Percentiles rank a stretch among this genome's conserved stretches.
phyloP scores from a whole-genome alignment of 2,329 filamentous ascomycete species.

The Talaromyces verruculosus region DNA sequence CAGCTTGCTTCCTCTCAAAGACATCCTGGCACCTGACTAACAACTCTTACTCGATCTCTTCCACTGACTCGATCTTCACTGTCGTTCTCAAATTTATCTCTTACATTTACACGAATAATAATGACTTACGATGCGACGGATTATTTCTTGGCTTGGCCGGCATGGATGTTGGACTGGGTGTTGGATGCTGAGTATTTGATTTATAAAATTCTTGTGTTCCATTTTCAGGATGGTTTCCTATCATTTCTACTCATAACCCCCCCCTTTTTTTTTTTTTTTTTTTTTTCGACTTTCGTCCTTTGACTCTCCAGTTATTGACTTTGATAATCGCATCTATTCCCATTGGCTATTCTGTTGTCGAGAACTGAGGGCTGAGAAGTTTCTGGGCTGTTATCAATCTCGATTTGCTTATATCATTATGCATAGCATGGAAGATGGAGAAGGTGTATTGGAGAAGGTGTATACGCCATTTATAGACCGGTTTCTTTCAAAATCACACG shows the following conservation, averaged over 20 bases:
- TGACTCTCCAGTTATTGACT: background rate
- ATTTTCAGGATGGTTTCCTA: background rate
- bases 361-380: background rate
- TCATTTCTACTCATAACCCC: background rate
- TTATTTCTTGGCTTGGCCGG: background rate
- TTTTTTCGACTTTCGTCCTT: background rate
- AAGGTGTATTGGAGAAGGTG: slow-evolving; percentile 6
- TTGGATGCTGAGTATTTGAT: background rate
- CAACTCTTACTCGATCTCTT: background rate
- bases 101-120: slow-evolving; percentile 2
- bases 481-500: slow-evolving; percentile 4
- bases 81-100: background rate
- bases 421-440: slow-evolving; percentile 10
- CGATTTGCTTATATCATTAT: background rate
- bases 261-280: too few species aligned
- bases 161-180: background rate
- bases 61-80: background rate
- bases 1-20: slow-evolving; percentile 19
- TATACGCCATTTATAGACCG: background rate
- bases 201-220: background rate
- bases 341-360: background rate
- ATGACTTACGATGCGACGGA: slow-evolving; percentile 22
- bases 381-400: background rate
- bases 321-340: background rate
- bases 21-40: slow-evolving; percentile 18